Base-by-base conservation (phyloP, 2,329 filamentous ascomycete species). In the Zopfia rhizophila region DNA sequence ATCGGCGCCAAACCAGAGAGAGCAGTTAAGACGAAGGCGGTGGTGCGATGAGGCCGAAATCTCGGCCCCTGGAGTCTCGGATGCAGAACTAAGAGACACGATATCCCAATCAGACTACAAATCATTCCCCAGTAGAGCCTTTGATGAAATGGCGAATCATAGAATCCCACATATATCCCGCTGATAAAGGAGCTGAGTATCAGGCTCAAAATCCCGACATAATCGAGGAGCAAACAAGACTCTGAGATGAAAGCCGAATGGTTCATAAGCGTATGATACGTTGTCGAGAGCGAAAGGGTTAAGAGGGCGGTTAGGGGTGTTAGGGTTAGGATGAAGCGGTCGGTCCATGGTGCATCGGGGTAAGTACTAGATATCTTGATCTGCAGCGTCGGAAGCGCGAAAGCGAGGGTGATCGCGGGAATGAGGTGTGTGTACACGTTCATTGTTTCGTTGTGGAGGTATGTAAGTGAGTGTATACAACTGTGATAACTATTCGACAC, bases 181-280 rank as follows among this genome's bases (percentile, higher is more conserved):
- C 92, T 90, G 39, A 96, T 83, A 66, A 92, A 96, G 66, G 87
- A 91, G 8, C 92, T 91, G 45, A 91, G 88, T 48, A 96, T 97
- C 51, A 97, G 76, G 35, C 85, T 82, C 27, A 97, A 88, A 60
- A 97, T 97, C 13, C 93, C 93, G 7, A 91, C 84, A 69, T 97
- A 97, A 68, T 97, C 93, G 47, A 97, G 76, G 68, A 94, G 89
- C 69, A 97, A 96, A 14, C 91, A 91, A 75, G 90, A 87, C 55
- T 83, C 86, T 3, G 87, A 84, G 14, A 96, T 89, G 2, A 72
- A 70, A 25, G 83, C 82, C n/a, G 89, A 94, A 72, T 97, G 92
- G 59, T 96, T 96, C 24, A 80, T 84, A 33, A 96, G 80, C 4
- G 88, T 81, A 69, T 97, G 93, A 69, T 86, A 97, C 3, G 86